A percentile compares a stretch with the other conserved stretches of the same genome.
Evolutionary conservation across 1,284 basidiomycete genomes (phyloP).

Genomic region (Retiboletus flavoniger): DNA sequence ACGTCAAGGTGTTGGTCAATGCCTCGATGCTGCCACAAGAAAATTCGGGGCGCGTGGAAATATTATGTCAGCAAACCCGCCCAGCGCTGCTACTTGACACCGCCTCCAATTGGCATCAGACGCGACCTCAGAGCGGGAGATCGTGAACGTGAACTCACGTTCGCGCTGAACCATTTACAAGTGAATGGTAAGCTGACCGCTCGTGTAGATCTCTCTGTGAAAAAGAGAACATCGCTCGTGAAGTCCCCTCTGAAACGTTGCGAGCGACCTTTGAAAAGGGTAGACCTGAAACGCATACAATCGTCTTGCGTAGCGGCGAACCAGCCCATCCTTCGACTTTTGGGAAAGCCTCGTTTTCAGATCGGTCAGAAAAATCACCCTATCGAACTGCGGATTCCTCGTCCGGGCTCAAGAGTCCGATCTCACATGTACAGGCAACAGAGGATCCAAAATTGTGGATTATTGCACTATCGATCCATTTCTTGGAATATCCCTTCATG

Average conservation of each 20-base stretch:
- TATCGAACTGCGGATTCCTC: background rate
- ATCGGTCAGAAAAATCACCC: background rate
- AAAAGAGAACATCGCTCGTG: background rate
- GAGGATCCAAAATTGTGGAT: background rate
- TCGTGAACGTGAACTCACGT: background rate
- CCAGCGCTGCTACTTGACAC: background rate
- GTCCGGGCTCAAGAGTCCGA: background rate
- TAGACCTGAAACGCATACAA: background rate
- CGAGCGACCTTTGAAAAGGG: background rate
- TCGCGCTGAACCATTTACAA: background rate
- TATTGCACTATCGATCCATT: background rate
- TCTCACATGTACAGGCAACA: background rate
- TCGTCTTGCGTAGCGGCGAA: background rate
- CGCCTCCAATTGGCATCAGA: background rate
- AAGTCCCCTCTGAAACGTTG: background rate
- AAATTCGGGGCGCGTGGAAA: slow-evolving; percentile 36
- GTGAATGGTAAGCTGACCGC: background rate
- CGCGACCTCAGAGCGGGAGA: background rate
- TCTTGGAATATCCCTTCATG: background rate
- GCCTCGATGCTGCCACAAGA: slow-evolving; percentile 22
- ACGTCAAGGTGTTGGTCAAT: slow-evolving; percentile 31
- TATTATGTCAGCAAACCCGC: slow-evolving; percentile 33
- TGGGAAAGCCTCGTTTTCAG: background rate
- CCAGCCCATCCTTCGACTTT: background rate
- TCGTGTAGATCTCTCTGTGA: background rate